phyloP scores from a whole-genome alignment of 169 alveolate species.

The Prorocentrum cordatum region DNA sequence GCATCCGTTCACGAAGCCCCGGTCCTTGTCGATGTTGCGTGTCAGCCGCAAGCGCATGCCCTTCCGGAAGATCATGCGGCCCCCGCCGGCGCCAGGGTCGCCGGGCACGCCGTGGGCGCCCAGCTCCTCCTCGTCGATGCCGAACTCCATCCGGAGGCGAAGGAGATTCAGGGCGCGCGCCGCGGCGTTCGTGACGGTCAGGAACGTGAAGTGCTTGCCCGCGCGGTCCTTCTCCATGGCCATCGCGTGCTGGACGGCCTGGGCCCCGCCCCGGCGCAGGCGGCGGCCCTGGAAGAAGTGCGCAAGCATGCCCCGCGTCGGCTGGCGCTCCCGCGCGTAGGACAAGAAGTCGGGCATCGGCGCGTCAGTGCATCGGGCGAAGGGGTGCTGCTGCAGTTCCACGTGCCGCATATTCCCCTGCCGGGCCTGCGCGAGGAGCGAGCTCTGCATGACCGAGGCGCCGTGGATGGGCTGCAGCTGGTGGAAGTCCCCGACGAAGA shows the following conservation, averaged over 20 bases:
- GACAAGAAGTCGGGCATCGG: neutral
- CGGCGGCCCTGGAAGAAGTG: neutral
- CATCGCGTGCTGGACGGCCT: neutral
- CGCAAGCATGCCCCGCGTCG: neutral
- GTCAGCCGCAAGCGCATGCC: neutral
- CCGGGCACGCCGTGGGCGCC: neutral
- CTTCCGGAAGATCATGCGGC: neutral
- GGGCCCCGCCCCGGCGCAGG: neutral
- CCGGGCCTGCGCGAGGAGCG: neutral
- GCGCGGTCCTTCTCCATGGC: neutral
- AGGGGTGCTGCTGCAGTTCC: neutral
- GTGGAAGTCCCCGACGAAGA: slow-evolving; percentile 19
- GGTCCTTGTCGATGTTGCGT: neutral
- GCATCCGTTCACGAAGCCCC: slow-evolving; percentile 8
- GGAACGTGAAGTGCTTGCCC: slow-evolving; percentile 13
- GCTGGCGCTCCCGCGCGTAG: neutral
- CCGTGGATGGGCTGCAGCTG: slow-evolving; percentile 18
- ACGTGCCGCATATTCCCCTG: neutral
- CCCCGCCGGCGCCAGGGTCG: neutral
- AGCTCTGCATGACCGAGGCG: neutral
- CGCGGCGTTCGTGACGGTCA: slow-evolving; percentile 12
- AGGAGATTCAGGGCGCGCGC: neutral
- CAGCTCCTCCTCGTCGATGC: too few relatives aligned
- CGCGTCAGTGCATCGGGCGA: neutral
- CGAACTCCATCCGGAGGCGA: neutral